Percentiles rank a stretch among this genome's conserved stretches.
Conservation (phyloP, 192 early-diverging fungal species). For the Podila minutissima region DNA sequence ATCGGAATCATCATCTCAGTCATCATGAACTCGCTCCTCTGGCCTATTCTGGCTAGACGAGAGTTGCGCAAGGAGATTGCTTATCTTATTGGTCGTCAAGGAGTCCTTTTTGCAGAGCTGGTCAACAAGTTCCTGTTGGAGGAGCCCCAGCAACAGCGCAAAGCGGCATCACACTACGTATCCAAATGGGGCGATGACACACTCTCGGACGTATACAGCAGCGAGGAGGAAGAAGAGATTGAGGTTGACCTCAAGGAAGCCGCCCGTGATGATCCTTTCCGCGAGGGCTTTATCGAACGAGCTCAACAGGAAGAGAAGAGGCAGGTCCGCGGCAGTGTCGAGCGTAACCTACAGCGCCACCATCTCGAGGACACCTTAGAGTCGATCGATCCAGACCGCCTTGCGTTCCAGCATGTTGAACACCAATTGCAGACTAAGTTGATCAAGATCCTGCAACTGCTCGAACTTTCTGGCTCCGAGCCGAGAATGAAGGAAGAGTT, state of each 20-base stretch:
- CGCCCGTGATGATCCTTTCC: not conserved
- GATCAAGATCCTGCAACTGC: conserved; percentile 52
- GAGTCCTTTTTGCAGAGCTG: conserved; percentile 73
- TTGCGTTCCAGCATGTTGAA: conserved; percentile 47
- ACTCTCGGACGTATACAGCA: conserved; percentile 2
- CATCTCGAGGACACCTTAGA: conserved; percentile 8
- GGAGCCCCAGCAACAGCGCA: conserved; percentile 1
- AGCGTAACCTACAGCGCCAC: not conserved
- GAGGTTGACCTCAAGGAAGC: not conserved
- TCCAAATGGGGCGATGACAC: not conserved
- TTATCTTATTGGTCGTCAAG: conserved; percentile 52
- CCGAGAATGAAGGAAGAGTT: conserved; percentile 79
- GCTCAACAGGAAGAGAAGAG: conserved; percentile 5
- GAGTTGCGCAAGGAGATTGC: conserved; percentile 68
- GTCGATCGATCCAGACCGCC: conserved; percentile 14
- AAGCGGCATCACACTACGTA: not conserved
- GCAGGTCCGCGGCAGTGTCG: not conserved
- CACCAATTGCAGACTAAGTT: conserved; percentile 44
- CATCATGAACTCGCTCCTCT: conserved; percentile 34
- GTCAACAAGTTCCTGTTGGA: conserved; percentile 69
- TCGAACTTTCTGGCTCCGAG: conserved; percentile 73
- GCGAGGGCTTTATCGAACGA: conserved; percentile 25
- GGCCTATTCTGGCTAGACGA: conserved; percentile 76
- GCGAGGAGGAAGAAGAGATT: conserved; percentile 8
- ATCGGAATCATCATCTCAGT: conserved; percentile 38